Percentiles rank a stretch among this genome's conserved stretches.
Conservation (phyloP, 768 basidiomycete species). For the Rhodotorula paludigena region DNA sequence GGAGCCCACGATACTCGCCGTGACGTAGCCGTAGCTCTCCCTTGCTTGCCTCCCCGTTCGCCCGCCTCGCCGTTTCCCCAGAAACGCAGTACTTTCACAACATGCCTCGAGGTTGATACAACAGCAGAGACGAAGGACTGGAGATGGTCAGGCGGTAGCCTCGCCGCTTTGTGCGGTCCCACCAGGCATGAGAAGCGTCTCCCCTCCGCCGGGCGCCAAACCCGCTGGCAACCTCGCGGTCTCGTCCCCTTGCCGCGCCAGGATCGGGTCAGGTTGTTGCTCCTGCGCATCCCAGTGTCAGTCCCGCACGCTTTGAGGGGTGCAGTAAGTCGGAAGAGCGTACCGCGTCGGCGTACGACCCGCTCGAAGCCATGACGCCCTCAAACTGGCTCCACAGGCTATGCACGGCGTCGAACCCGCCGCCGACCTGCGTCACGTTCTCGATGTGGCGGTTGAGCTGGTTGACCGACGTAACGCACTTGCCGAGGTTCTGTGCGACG, state of each 20-base stretch:
- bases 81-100: too few species aligned
- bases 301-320: too few species aligned
- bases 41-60: too few species aligned
- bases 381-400: conserved; percentile 31
- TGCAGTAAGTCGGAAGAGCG: neutral
- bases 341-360: neutral
- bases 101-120: too few species aligned
- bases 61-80: too few species aligned
- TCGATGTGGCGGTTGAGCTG: conserved; percentile 40
- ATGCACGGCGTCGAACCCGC: conserved; percentile 28
- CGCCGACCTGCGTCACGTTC: conserved; percentile 22
- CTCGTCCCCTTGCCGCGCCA: neutral
- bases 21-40: too few species aligned
- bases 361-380: conserved; percentile 26
- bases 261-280: neutral
- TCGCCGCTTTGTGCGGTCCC: too few species aligned
- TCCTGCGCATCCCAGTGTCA: too few species aligned
- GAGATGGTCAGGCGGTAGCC: too few species aligned
- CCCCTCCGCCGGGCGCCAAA: neutral
- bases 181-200: neutral
- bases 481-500: conserved; percentile 19
- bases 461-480: conserved; percentile 25
- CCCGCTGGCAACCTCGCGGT: neutral
- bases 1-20: too few species aligned
- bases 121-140: too few species aligned